These are phyloP conservation scores for Madurella mycetomatis DNA, from an alignment of 2,329 filamentous ascomycete species.

Conservation along the genomic window DNA sequence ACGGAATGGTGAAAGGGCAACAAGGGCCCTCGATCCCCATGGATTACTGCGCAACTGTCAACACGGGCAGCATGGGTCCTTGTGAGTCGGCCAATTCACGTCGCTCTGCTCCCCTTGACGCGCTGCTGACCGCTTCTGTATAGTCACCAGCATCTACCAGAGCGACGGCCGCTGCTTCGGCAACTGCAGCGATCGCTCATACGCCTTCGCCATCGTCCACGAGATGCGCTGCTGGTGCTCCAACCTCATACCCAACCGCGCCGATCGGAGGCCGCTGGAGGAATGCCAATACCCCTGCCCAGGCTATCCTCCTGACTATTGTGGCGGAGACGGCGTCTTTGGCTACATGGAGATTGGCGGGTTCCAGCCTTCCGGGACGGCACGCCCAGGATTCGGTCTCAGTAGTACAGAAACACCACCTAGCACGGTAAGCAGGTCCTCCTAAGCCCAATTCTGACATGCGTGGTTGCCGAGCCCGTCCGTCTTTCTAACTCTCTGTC, in stretches of 20 bases:
- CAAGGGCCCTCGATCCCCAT: constrained; percentile 31
- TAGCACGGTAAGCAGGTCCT: constrained; percentile 13
- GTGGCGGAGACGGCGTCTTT: constrained; percentile 58
- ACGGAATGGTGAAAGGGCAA: constrained; percentile 23
- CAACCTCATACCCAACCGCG: constrained; percentile 56
- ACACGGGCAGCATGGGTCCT: constrained; percentile 39
- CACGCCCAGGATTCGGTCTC: constrained; percentile 4
- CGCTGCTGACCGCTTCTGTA: neutral
- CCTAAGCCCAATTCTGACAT: neutral
- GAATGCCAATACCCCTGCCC: constrained; percentile 59
- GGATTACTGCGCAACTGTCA: constrained; percentile 44
- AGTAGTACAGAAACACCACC: neutral
- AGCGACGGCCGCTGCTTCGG: constrained; percentile 65
- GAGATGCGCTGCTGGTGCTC: constrained; percentile 69
- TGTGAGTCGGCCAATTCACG: constrained; percentile 36
- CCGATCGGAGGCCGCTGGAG: constrained; percentile 35
- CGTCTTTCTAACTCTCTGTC: neutral
- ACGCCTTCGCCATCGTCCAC: constrained; percentile 66
- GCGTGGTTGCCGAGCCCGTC: neutral
- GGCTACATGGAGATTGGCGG: constrained; percentile 58
- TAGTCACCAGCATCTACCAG: constrained; percentile 56
- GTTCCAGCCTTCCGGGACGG: constrained; percentile 7
- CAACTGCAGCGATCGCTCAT: constrained; percentile 49
- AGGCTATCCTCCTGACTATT: constrained; percentile 63
- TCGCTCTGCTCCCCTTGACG: neutral